These are phyloP conservation scores for Yamadazyma blattariae DNA, from an alignment of 1,139 yeast species.

Conservation along the genomic window DNA sequence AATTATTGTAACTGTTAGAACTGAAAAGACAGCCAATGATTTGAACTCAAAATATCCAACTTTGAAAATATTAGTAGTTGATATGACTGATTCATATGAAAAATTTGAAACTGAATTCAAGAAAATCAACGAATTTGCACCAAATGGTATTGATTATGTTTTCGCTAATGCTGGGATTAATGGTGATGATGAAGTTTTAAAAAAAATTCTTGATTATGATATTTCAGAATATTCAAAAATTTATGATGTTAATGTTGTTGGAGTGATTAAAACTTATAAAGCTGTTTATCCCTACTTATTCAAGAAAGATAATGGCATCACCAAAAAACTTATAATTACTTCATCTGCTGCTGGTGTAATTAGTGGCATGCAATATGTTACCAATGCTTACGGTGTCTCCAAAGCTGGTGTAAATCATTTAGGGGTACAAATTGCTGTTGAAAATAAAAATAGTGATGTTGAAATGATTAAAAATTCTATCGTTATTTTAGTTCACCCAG, in stretches of 20 bases:
- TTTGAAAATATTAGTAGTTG: conserved; percentile 15
- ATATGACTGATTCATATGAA: conserved; percentile 6
- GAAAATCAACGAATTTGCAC: conserved; percentile 8
- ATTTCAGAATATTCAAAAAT: conserved; percentile 7
- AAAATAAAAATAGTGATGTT: conserved; percentile 5
- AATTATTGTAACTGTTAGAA: conserved; percentile 17
- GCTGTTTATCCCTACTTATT: conserved; percentile 12
- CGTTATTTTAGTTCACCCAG: conserved; percentile 11
- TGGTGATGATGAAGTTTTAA: conserved; percentile 6
- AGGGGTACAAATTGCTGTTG: conserved; percentile 9
- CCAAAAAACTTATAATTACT: conserved; percentile 10
- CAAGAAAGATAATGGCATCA: conserved; percentile 4
- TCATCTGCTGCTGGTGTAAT: conserved; percentile 7
- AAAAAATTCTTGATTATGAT: conserved; percentile 5
- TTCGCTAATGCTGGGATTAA: conserved; percentile 11
- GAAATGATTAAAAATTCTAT: conserved; percentile 6
- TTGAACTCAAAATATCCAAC: too few relatives aligned
- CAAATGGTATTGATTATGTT: conserved; percentile 12
- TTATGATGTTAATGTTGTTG: conserved; percentile 10
- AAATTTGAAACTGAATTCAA: conserved; percentile 8
- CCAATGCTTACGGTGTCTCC: conserved; percentile 14
- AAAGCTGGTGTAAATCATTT: conserved; percentile 13
- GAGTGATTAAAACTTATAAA: conserved; percentile 12
- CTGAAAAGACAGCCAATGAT: too few relatives aligned
- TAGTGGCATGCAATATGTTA: background rate